Conservation (phyloP, 495 filamentous ascomycete species). For the Lasiosphaeriaceae sp. region DNA sequence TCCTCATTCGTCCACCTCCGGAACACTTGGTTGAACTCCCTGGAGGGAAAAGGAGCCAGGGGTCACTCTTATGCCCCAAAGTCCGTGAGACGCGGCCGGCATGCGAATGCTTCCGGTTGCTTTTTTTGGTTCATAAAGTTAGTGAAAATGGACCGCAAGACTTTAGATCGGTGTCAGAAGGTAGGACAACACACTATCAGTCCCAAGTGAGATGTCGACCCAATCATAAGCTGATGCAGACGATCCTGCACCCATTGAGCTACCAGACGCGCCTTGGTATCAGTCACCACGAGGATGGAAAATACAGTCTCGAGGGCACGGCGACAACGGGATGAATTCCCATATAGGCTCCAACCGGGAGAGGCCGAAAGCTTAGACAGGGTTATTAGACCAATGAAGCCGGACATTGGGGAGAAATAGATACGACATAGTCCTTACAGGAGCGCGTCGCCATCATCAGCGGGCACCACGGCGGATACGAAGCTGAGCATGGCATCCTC, state of each 20-base stretch:
- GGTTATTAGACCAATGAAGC: background rate
- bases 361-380: background rate
- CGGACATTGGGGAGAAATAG: background rate
- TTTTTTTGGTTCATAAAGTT: background rate
- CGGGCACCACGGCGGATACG: background rate
- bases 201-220: background rate
- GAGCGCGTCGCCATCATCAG: background rate
- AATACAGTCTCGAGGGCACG: background rate
- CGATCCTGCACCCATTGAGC: background rate
- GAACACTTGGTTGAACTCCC: background rate
- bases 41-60: background rate
- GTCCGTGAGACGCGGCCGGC: background rate
- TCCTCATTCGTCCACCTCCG: background rate
- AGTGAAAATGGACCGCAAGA: background rate
- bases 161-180: background rate
- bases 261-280: constrained; percentile 4
- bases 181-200: constrained; percentile 2
- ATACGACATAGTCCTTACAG: background rate
- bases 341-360: background rate
- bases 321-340: background rate
- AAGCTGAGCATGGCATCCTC: background rate
- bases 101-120: background rate
- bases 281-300: constrained; percentile 3
- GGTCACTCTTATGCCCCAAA: background rate
- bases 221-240: constrained; percentile 1